Evolutionary conservation across 164 flowering plant genomes (phyloP), one percentile per base, ranked within the genome.

Genomic region (Annona squamosa): DNA sequence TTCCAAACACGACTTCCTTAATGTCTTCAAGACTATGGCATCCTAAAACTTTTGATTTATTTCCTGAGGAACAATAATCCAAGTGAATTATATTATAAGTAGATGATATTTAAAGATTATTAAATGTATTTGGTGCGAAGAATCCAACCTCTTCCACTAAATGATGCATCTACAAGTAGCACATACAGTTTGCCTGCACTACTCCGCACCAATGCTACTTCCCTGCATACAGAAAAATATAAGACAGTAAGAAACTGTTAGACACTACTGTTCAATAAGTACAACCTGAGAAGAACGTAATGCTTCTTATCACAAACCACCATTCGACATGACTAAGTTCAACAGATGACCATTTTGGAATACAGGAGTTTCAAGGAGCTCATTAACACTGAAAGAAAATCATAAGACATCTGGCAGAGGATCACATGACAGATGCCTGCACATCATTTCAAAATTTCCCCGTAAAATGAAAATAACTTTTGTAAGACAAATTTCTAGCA

Each of bases 1-100:
- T 57, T 73, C 94, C 92, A 71, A 89, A 77, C 19, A 80, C 79
- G 67, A 88, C 83, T 72, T 83, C 89, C 63, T 72, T 81, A 52
- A 92, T 78, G 74, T 89, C 92, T 74, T 82, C 92, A 76, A 85
- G 73, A 65, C 73, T 78, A 72, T 86, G 87, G 77, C 86, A 79
- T 71, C 85, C 87, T 43, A 84, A 47, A 65, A 88, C 75, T 75
- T 73, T 74, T n/a, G 80, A 67, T 44, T 43, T 61, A 46, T 47
- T 71, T 75, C 82, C 93, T 90, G 86, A 57, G 71, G 66, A 76
- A 63, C 18, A 12, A 37, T 57, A 77, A 42, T 41, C 48, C 68
- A 73, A 67, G 43, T 70, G 59, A 37, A 43, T 41, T 12, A 42
- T 10, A 63, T 18, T 65, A 46, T 65, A 46, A 43, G 16, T 17